Conservation (phyloP, 2,329 filamentous ascomycete genomes). For the Didymella pomorum region DNA sequence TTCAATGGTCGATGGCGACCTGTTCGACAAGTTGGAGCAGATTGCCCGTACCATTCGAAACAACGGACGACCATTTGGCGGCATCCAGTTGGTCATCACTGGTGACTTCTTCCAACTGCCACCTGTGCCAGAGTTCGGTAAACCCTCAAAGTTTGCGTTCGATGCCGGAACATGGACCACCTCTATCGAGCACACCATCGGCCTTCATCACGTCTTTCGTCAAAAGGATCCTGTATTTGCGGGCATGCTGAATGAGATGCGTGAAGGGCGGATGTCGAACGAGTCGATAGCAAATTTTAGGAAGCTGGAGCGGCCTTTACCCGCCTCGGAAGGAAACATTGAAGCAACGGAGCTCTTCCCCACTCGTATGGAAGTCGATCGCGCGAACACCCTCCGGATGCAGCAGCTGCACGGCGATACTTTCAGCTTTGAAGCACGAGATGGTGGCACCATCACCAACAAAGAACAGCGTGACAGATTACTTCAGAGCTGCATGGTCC, state of each 20-base stretch:
- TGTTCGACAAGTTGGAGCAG: conserved; percentile 94
- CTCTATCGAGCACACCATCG: conserved; percentile 93
- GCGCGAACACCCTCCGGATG: conserved; percentile 80
- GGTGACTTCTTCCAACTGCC: conserved; percentile 98
- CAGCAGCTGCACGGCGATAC: conserved; percentile 72
- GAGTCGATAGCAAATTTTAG: conserved; percentile 80
- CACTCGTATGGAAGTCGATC: conserved; percentile 87
- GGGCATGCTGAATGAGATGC: conserved; percentile 97
- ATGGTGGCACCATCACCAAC: conserved; percentile 75
- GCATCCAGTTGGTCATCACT: conserved; percentile 93
- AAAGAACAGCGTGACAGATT: conserved; percentile 75
- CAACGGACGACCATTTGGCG: conserved; percentile 91
- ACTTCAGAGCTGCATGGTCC: conserved; percentile 91
- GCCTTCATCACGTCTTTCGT: conserved; percentile 93
- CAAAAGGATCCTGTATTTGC: conserved; percentile 92
- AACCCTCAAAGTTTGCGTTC: conserved; percentile 87
- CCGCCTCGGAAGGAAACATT: conserved; percentile 74
- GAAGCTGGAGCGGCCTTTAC: conserved; percentile 69
- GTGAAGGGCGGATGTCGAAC: conserved; percentile 81
- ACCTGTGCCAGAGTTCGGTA: conserved; percentile 82
- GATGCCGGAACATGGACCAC: conserved; percentile 92
- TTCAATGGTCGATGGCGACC: conserved; percentile 96
- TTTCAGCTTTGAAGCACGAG: conserved; percentile 74
- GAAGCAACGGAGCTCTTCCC: conserved; percentile 93
- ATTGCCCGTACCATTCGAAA: conserved; percentile 87